phyloP scores from a whole-genome alignment of 371 early-diverging fungal genomes.

The Mucor lusitanicus region DNA sequence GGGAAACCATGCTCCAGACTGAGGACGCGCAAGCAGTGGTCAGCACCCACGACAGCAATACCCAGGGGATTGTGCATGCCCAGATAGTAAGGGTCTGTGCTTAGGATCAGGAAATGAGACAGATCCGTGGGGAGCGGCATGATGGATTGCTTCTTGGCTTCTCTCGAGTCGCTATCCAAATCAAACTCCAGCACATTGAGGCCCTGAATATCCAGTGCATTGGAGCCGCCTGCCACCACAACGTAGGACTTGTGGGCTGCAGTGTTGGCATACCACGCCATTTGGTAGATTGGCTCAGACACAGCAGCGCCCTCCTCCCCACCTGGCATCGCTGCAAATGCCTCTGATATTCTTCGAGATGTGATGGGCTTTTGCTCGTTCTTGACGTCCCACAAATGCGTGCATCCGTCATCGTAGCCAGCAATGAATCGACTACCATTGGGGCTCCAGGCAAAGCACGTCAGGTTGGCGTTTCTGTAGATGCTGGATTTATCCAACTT shows the following conservation, averaged over 20 bases:
- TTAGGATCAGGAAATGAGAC: conserved; percentile 51
- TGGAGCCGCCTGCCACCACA: conserved; percentile 48
- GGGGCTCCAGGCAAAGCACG: conserved; percentile 54
- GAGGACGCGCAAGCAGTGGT: conserved; percentile 34
- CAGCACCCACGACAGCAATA: conserved; percentile 39
- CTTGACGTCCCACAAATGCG: conserved; percentile 53
- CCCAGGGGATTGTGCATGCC: conserved; percentile 49
- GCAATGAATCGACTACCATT: conserved; percentile 53
- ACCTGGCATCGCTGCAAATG: conserved; percentile 16
- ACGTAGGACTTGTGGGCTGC: conserved; percentile 41
- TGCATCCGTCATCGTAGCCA: conserved; percentile 60
- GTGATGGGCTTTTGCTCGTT: conserved; percentile 43
- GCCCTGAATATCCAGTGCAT: conserved; percentile 36
- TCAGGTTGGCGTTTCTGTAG: conserved; percentile 33
- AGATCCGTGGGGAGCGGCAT: conserved; percentile 48
- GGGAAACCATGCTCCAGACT: conserved; percentile 41
- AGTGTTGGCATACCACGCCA: conserved; percentile 51
- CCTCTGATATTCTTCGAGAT: conserved; percentile 48
- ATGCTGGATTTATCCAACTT: conserved; percentile 19
- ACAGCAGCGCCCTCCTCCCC: background rate
- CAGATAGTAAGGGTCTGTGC: conserved; percentile 46
- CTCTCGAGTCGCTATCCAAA: conserved; percentile 37
- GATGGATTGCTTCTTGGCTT: conserved; percentile 49
- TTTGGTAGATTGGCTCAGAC: conserved; percentile 51
- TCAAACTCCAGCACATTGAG: conserved; percentile 51